These are phyloP conservation scores for Populus ilicifolia DNA, from an alignment of 345 rosid species.

Conservation along the genomic window DNA sequence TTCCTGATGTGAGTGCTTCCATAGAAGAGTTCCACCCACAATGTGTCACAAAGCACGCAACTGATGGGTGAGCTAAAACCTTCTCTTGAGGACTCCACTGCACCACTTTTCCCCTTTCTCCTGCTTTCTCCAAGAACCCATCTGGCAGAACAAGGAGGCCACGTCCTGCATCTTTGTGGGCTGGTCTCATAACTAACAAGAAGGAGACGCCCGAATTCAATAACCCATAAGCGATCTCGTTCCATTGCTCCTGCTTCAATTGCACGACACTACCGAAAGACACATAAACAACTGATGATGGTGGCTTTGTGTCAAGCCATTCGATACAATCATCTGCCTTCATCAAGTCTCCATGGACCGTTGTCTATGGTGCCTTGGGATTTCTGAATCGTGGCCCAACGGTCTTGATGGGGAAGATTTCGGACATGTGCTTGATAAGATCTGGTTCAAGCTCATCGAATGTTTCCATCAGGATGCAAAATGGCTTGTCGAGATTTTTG, in stretches of 20 bases:
- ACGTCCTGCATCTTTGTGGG: conserved; percentile 31
- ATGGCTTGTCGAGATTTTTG: conserved; percentile 54
- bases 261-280: conserved; percentile 68
- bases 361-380: conserved; percentile 32
- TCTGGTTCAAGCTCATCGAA: conserved; percentile 70
- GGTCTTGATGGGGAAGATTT: conserved; percentile 41
- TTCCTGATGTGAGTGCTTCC: conserved; percentile 67
- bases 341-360: conserved; percentile 43
- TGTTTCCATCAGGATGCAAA: conserved; percentile 68
- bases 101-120: conserved; percentile 54
- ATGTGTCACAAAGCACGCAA: conserved; percentile 73
- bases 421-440: conserved; percentile 56
- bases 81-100: conserved; percentile 79
- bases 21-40: conserved; percentile 93
- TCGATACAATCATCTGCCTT: conserved; percentile 58
- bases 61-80: conserved; percentile 61
- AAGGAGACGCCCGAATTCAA: conserved; percentile 52
- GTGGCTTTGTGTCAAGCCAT: conserved; percentile 69
- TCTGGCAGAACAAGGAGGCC: conserved; percentile 48
- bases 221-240: conserved; percentile 67
- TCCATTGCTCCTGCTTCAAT: conserved; percentile 61
- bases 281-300: conserved; percentile 68
- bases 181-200: conserved; percentile 74
- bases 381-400: conserved; percentile 56
- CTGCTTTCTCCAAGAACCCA: conserved; percentile 50